Evolutionary conservation across 1,139 yeast genomes (phyloP), one percentile per base, ranked within the genome.

Genomic region (Pichia sp.): DNA sequence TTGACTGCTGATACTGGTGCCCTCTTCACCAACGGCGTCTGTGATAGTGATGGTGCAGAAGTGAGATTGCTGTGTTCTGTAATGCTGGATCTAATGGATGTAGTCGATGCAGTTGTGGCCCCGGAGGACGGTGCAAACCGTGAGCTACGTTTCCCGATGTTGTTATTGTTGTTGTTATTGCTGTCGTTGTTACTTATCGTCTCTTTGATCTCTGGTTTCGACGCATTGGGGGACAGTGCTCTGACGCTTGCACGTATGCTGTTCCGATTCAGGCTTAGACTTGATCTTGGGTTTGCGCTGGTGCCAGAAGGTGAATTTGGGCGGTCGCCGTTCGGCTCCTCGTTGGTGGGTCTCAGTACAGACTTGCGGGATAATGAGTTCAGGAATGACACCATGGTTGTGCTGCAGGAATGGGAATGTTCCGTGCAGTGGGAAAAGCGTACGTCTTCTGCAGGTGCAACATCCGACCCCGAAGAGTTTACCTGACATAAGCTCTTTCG

Each of bases 21-120:
- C 19, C 30, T 10, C 7, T 42, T 49, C 2, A 42, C n/a, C 13
- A 53, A 53, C 30, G 55, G 55, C 3, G 50, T 49, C 15, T 43
- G 49, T 13, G 55, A 32, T 29, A 53, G 34, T 34, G 50, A 42
- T 23, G 49, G 49, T 11, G 47, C 16, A 19, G 46, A 23, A 3
- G 50, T 45, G n/a, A 51, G 7, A 41, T 31, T 41, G 5, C 45
- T 48, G 11, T 47, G 50, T 40, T 48, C 51, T 16, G 46, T 48
- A 5, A 38, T 4, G 34, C 40, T 38, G 3, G 51, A 48, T 23
- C 19, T 19, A 2, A 42, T 42, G 7, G 49, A 31, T 13, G 53
- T n/a, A 16, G 49, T 23, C n/a, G 49, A 31, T 6, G 34, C 26
- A 15, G 48, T 15, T 8, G 53, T 36, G 3, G 54, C 23, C 8